Percentiles rank a stretch among this genome's conserved stretches.
Conservation (phyloP, 73 alveolate species). For the Paramecium octaurelia region DNA sequence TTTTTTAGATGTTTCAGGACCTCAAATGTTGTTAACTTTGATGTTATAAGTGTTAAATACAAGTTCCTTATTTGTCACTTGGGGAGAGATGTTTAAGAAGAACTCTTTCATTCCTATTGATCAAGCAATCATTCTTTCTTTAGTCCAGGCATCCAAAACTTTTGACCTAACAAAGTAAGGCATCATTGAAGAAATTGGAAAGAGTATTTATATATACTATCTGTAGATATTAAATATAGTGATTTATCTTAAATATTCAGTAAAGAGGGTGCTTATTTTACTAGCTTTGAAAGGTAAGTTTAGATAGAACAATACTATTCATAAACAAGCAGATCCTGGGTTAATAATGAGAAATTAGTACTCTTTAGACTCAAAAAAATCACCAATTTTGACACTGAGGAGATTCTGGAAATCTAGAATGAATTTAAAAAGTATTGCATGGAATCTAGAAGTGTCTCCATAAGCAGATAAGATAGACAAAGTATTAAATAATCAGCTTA, state of each 20-base stretch:
- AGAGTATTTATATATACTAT: background rate
- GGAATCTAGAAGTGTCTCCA: background rate
- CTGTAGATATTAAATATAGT: background rate
- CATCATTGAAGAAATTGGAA: background rate
- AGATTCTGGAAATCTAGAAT: background rate
- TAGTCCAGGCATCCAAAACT: background rate
- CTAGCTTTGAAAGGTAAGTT: background rate
- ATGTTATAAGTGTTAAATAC: background rate
- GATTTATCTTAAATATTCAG: background rate
- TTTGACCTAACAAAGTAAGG: background rate
- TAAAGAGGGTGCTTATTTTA: background rate
- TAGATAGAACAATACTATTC: constrained; percentile 4
- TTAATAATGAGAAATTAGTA: constrained; percentile 6
- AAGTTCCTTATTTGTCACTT: background rate
- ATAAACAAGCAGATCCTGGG: constrained; percentile 31
- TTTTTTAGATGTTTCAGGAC: constrained; percentile 14
- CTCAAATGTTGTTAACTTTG: background rate
- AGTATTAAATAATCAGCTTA: background rate
- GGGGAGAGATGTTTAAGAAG: constrained; percentile 28
- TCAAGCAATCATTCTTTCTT: background rate
- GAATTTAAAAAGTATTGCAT: constrained; percentile 19
- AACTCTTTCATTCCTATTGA: background rate
- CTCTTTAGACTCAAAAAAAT: constrained; percentile 12
- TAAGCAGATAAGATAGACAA: background rate
- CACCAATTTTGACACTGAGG: constrained; percentile 13